Base-by-base conservation (phyloP, 1,139 yeast genomes). In the Hyphopichia buzzinii region DNA sequence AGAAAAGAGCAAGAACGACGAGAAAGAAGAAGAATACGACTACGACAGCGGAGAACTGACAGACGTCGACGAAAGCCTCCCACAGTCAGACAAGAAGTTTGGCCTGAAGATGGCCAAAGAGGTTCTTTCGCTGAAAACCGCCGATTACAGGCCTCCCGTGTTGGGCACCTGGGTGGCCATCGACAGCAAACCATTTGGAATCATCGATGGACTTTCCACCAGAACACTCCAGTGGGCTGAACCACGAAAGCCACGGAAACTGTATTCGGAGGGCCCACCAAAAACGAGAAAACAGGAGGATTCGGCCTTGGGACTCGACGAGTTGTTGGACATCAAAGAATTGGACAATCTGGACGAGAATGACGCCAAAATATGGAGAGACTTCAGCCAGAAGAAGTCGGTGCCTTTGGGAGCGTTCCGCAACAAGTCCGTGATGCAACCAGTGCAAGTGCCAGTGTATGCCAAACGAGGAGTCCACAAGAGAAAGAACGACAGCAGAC, bases 201-300 rank as follows among this genome's bases (percentile, higher is more conserved):
- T 92, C 40, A 90, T 92, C 49, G 97, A 92, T 57, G 97, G 98
- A 4, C 71, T 87, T 24, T 81, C 95, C 1, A 92, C 97, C 0
- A 71, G 96, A 39, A 82, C 95, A 2, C 67, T 89, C 39, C 61
- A 46, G 14, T 26, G 27, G 13, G 22, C 39, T 27, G 43, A 50
- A 39, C 39, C 49, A 47, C 17, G 53, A 50, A 51, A 36, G 30
- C 23, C 23, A 10, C 8, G 23, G 23, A 22, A 17, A 11, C 28
- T 4, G 23, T 19, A 10, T 6, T 10, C 23, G 23, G 23, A 19
- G 8, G 23, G 10, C 8, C 23, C 23, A 10, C 23, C 8, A 6
- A 59, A 39, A 38, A 50, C 44, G 31, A 51, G 64, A 42, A 55
- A 54, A 42, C n/a, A 21, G 7, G 73, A 70, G 39, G 84, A 82